Conservation (phyloP, 2,329 filamentous ascomycete genomes). For the Lecanoromycetidae sp. region DNA sequence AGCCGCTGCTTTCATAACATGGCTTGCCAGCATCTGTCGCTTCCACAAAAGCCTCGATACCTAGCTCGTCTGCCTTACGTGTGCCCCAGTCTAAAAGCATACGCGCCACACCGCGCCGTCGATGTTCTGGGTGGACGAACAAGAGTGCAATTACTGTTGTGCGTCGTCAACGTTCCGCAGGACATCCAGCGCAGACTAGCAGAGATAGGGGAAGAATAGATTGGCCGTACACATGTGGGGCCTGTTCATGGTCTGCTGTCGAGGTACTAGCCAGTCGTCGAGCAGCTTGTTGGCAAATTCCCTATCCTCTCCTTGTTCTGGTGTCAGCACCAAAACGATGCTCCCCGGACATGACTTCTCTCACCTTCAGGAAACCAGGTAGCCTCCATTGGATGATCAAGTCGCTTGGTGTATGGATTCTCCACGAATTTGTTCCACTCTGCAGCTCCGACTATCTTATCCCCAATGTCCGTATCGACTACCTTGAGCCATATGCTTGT, state of each 20-base stretch:
- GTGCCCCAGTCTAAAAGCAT: conserved; percentile 23
- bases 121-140: conserved; percentile 22
- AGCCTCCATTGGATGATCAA: conserved; percentile 17
- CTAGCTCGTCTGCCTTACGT: conserved; percentile 13
- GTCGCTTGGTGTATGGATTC: conserved; percentile 20
- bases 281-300: conserved; percentile 19
- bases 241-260: conserved; percentile 17
- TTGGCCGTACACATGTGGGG: conserved; percentile 19
- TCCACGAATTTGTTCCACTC: conserved; percentile 24
- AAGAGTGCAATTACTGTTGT: conserved; percentile 21
- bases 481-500: conserved; percentile 25
- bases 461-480: conserved; percentile 22
- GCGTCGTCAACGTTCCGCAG: no score
- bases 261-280: conserved; percentile 16
- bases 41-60: conserved; percentile 16
- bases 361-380: conserved; percentile 26
- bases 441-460: conserved; percentile 22
- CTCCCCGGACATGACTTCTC: neutral
- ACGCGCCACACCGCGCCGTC: conserved; percentile 20
- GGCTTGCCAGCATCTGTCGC: conserved; percentile 12
- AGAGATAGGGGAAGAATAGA: neutral
- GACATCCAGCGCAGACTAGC: neutral
- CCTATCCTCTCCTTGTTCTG: conserved; percentile 15
- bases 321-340: neutral
- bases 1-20: conserved; percentile 14